Evolutionary conservation across 169 alveolate species (phyloP).

Genomic region (Cryptosporidium ubiquitum): DNA sequence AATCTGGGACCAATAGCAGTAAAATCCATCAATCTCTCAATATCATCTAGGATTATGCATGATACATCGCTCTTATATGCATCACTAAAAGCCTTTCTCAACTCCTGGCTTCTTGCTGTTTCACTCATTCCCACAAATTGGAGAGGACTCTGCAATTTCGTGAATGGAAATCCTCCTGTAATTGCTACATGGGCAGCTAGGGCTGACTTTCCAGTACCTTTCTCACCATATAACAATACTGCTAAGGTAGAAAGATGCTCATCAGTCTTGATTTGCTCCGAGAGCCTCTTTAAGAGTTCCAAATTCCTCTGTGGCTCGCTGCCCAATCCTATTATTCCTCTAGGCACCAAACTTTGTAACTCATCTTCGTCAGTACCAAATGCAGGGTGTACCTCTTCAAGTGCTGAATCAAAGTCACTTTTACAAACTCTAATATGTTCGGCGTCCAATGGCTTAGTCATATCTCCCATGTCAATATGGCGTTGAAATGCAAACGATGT

Average conservation of each 20-base stretch:
- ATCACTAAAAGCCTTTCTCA: conserved; percentile 96
- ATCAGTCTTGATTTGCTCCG: conserved; percentile 64
- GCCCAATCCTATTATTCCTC: conserved; percentile 76
- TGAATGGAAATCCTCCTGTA: conserved; percentile 94
- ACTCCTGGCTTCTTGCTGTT: conserved; percentile 85
- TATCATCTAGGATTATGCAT: conserved; percentile 94
- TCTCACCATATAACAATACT: conserved; percentile 93
- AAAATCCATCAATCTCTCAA: conserved; percentile 97
- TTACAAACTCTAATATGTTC: conserved; percentile 83
- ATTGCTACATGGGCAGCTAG: conserved; percentile 96
- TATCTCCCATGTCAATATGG: conserved; percentile 80
- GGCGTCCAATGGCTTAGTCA: conserved; percentile 81
- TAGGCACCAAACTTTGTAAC: conserved; percentile 77
- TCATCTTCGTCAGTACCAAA: conserved; percentile 93
- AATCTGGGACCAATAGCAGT: conserved; percentile 98
- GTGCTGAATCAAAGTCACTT: conserved; percentile 93
- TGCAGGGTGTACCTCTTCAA: conserved; percentile 96
- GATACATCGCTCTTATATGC: conserved; percentile 95
- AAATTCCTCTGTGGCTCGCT: conserved; percentile 7
- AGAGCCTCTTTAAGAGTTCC: conserved; percentile 49
- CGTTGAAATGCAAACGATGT: conserved; percentile 94
- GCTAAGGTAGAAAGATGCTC: conserved; percentile 83
- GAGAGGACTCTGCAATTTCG: conserved; percentile 96
- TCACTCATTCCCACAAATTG: conserved; percentile 91
- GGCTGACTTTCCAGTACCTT: conserved; percentile 98